A percentile compares a stretch with the other conserved stretches of the same genome.
phyloP scores from a whole-genome alignment of 169 alveolate species.

The Pseudocohnilembus persalinus region DNA sequence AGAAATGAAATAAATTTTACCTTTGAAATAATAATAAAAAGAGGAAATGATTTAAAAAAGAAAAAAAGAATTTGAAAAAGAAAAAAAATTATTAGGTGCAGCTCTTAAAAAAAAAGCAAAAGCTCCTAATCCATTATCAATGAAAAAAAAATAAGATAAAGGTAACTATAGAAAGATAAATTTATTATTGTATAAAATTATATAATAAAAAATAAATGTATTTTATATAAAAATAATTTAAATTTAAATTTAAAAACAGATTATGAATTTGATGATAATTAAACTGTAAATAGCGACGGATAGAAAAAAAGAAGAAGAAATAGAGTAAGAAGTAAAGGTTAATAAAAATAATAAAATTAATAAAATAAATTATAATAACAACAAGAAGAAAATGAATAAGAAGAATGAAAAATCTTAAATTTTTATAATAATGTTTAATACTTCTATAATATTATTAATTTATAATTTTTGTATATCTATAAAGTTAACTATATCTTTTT shows the following conservation, averaged over 20 bases:
- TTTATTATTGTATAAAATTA: not conserved
- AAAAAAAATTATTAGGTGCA: not conserved
- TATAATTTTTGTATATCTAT: too few species aligned
- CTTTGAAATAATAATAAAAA: not conserved
- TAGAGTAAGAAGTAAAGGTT: not conserved
- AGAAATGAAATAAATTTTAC: not conserved
- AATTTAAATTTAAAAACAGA: not conserved
- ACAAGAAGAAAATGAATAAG: too few species aligned
- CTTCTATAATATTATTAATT: too few species aligned
- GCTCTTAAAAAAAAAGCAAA: not conserved
- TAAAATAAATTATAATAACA: too few species aligned
- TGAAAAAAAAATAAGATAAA: not conserved
- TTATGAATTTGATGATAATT: not conserved
- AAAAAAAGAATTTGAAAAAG: not conserved
- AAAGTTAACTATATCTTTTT: too few species aligned
- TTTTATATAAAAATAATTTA: too few species aligned
- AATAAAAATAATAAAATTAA: too few species aligned
- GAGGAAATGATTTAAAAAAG: not conserved
- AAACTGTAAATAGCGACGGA: not conserved
- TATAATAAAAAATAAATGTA: not conserved
- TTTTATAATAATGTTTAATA: too few species aligned
- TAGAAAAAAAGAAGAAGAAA: not conserved
- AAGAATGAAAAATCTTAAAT: too few species aligned
- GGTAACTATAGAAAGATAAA: not conserved
- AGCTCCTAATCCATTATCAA: not conserved